phyloP scores from a whole-genome alignment of 768 basidiomycete species.

The Pisolithus tinctorius region DNA sequence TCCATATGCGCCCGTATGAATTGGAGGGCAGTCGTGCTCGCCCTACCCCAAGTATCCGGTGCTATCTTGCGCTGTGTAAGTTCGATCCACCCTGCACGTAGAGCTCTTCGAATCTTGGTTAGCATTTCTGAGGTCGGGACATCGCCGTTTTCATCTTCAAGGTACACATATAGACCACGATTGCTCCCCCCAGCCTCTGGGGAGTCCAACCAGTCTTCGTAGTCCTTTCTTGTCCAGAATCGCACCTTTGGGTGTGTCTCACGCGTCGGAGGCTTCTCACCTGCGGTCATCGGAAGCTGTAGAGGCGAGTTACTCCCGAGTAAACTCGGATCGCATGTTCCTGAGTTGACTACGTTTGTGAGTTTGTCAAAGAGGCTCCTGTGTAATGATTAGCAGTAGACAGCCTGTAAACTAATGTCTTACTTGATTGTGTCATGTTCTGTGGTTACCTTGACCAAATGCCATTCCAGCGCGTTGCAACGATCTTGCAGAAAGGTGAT shows the following conservation, averaged over 20 bases:
- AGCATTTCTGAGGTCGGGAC: neutral
- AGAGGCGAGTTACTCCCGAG: too few relatives aligned
- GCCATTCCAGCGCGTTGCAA: neutral
- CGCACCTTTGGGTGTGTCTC: neutral
- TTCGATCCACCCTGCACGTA: constrained; percentile 1
- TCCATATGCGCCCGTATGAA: too few relatives aligned
- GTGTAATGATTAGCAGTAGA: too few relatives aligned
- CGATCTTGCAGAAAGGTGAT: neutral
- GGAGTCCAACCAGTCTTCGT: too few relatives aligned
- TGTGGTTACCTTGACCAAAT: too few relatives aligned
- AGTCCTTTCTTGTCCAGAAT: constrained; percentile 1
- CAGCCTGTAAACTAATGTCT: too few relatives aligned
- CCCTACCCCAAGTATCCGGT: neutral
- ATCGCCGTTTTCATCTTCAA: neutral
- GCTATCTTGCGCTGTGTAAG: neutral
- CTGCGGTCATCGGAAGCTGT: too few relatives aligned
- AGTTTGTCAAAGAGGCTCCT: neutral
- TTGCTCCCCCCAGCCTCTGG: too few relatives aligned
- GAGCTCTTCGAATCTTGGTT: neutral
- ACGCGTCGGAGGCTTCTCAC: neutral
- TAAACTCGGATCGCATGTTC: neutral
- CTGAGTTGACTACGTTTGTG: neutral
- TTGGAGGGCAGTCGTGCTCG: too few relatives aligned
- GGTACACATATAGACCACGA: neutral
- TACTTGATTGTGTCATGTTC: too few relatives aligned